Percentiles rank a stretch among this genome's conserved stretches.
These are phyloP conservation scores for Colletotrichum acutatum DNA, from an alignment of 2,329 filamentous ascomycete genomes.

Conservation along the genomic window DNA sequence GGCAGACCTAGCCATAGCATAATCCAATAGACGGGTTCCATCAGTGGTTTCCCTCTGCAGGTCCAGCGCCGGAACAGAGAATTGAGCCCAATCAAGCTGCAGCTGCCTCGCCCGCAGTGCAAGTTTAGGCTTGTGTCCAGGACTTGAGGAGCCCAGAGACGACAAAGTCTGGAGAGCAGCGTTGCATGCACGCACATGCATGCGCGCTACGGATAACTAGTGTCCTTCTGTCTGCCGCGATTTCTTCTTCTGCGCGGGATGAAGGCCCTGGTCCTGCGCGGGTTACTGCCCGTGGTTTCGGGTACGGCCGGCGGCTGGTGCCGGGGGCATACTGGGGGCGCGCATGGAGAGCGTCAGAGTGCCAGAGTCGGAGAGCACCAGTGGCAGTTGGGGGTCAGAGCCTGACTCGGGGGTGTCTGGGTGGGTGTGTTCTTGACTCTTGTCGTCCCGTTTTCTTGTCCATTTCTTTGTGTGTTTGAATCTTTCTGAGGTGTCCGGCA, in stretches of 20 bases:
- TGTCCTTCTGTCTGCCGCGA: not conserved
- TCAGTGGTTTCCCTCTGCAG: not conserved
- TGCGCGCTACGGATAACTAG: not conserved
- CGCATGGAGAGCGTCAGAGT: no score
- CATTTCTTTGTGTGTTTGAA: not conserved
- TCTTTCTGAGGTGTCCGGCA: not conserved
- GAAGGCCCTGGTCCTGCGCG: not conserved
- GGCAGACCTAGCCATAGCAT: not conserved
- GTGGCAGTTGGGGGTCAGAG: not conserved
- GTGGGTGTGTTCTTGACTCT: not conserved
- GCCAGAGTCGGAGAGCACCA: no score
- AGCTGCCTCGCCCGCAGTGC: not conserved
- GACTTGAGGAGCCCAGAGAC: not conserved
- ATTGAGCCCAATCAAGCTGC: not conserved
- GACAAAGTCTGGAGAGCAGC: not conserved
- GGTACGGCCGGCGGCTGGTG: slow-evolving; percentile 3
- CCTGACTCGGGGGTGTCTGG: not conserved
- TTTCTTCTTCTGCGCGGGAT: not conserved
- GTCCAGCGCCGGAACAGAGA: not conserved
- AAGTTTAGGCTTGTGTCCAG: not conserved
- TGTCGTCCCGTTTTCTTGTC: no score
- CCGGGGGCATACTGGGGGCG: not conserved
- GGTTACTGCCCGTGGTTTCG: not conserved
- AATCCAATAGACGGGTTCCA: not conserved
- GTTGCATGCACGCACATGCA: slow-evolving; percentile 8